A percentile compares a stretch with the other conserved stretches of the same genome.
Conservation (phyloP, 495 filamentous ascomycete genomes). For the Mycothermus thermophilus region DNA sequence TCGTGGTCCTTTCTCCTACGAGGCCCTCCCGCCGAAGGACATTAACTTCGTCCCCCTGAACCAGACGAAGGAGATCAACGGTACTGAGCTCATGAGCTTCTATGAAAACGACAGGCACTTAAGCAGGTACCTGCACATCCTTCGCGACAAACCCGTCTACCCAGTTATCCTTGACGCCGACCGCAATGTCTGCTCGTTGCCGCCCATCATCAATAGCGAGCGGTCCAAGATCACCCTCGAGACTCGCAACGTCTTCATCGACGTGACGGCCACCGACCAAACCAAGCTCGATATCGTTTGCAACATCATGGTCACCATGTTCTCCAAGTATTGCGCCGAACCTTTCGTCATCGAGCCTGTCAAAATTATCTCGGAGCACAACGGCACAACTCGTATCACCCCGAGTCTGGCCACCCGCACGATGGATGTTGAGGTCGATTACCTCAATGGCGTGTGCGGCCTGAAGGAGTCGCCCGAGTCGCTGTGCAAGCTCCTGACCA, state of each 20-base stretch:
- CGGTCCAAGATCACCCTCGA: conserved; percentile 87
- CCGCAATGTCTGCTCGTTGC: conserved; percentile 76
- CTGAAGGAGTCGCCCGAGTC: conserved; percentile 54
- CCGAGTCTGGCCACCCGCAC: conserved; percentile 65
- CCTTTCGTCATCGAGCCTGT: conserved; percentile 88
- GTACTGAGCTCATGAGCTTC: conserved; percentile 79
- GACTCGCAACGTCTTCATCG: conserved; percentile 89
- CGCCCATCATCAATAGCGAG: conserved; percentile 94
- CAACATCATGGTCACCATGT: conserved; percentile 93
- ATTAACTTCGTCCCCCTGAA: conserved; percentile 88
- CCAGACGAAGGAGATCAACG: conserved; percentile 77
- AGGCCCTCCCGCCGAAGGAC: conserved; percentile 79
- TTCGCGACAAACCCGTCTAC: conserved; percentile 84
- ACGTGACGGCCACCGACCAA: conserved; percentile 91
- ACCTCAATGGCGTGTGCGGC: conserved; percentile 85
- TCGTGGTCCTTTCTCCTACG: conserved; percentile 90
- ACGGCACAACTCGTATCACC: conserved; percentile 61
- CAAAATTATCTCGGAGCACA: conserved; percentile 82
- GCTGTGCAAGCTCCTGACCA: conserved; percentile 61
- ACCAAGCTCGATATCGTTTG: conserved; percentile 95
- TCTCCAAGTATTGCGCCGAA: conserved; percentile 79
- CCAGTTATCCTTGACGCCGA: conserved; percentile 93
- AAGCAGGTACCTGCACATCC: conserved; percentile 76
- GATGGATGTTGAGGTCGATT: conserved; percentile 72
- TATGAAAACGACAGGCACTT: conserved; percentile 87